Percentiles rank a stretch among this genome's conserved stretches.
These are phyloP conservation scores for Mortierella sp. DNA, from an alignment of 371 early-diverging fungal species.

Conservation along the genomic window DNA sequence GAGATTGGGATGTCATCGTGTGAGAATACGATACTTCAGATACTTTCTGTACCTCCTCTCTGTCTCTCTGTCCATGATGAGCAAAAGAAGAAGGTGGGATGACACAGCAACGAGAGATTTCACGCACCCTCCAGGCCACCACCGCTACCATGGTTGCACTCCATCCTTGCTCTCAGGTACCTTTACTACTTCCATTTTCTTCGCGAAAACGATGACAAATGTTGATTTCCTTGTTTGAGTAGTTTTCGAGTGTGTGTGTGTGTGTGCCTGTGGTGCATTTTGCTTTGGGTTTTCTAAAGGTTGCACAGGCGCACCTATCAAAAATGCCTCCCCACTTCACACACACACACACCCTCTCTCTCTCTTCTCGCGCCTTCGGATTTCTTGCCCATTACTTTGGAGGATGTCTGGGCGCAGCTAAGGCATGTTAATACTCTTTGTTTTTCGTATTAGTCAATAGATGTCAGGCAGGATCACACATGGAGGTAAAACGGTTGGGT, in stretches of 20 bases:
- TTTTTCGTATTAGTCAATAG: background rate
- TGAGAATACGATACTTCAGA: background rate
- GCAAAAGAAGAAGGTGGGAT: background rate
- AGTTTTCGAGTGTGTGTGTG: background rate
- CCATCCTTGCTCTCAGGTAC: background rate
- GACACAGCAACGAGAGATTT: background rate
- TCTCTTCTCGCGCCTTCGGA: background rate
- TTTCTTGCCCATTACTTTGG: background rate
- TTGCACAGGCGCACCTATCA: background rate
- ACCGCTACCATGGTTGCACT: background rate
- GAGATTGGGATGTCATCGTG: background rate
- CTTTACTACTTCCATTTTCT: background rate
- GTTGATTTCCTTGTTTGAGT: background rate
- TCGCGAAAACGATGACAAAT: constrained; percentile 11
- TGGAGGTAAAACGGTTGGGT: too few species aligned
- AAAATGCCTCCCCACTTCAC: background rate
- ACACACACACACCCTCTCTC: background rate
- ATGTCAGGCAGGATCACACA: background rate
- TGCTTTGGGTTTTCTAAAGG: background rate
- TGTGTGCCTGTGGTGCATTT: too few species aligned
- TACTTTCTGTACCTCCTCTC: background rate
- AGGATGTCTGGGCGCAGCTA: constrained; percentile 4
- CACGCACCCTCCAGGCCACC: background rate
- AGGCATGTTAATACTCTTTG: background rate
- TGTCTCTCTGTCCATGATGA: background rate